Evolutionary conservation across 192 early-diverging fungal genomes (phyloP).

Genomic region (Backusella liffmaniae): DNA sequence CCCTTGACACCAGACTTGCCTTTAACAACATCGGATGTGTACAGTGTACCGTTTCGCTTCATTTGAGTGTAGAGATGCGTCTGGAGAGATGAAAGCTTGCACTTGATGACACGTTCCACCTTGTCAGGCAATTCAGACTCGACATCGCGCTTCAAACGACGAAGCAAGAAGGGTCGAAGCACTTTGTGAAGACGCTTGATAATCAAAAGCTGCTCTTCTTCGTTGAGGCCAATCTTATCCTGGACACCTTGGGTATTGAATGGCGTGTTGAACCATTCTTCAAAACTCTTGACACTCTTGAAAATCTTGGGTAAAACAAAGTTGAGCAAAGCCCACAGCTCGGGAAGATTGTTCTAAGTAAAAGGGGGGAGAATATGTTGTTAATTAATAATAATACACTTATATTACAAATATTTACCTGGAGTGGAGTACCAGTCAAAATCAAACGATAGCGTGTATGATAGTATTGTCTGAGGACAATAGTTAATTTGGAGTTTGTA

Average conservation of each 20-base stretch:
- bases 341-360: conserved; percentile 89
- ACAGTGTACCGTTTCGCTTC: conserved; percentile 72
- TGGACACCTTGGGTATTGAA: conserved; percentile 80
- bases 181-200: conserved; percentile 97
- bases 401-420: conserved; percentile 43
- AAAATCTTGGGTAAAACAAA: conserved; percentile 97
- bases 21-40: conserved; percentile 28
- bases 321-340: conserved; percentile 95
- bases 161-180: conserved; percentile 93
- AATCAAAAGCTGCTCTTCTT: conserved; percentile 97
- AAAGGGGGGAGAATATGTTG: background rate
- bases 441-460: conserved; percentile 88
- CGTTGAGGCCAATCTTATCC: conserved; percentile 90
- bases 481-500: conserved; percentile 80
- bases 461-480: conserved; percentile 88
- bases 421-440: conserved; percentile 97
- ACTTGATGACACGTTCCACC: conserved; percentile 91
- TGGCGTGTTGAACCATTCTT: conserved; percentile 99
- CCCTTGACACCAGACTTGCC: conserved; percentile 58
- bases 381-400: background rate
- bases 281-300: conserved; percentile 94
- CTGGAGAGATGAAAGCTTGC: conserved; percentile 89
- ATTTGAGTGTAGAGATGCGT: conserved; percentile 82
- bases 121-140: conserved; percentile 98
- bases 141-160: conserved; percentile 97